Evolutionary conservation across 2,329 filamentous ascomycete genomes (phyloP).

Genomic region (Aspergillus ochraceoroseus): DNA sequence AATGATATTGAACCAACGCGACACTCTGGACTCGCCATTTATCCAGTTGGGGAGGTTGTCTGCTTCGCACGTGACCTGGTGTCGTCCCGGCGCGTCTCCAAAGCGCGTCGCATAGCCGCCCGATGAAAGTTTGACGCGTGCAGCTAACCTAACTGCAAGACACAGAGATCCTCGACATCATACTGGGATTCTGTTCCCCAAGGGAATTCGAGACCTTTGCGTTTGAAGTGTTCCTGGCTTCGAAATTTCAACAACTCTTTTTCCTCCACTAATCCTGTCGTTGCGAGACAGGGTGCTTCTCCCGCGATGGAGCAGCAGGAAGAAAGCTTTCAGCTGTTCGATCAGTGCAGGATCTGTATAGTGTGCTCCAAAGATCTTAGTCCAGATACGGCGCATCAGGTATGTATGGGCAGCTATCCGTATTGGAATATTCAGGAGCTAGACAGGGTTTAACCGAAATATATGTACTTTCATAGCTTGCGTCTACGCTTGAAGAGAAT

Average conservation of each 20-base stretch:
- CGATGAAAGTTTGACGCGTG: not conserved
- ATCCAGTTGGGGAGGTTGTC: too few species aligned
- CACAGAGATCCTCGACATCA: not conserved
- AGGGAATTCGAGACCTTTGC: too few species aligned
- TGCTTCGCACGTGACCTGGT: conserved; percentile 30
- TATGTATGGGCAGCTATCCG: conserved; percentile 22
- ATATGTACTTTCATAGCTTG: conserved; percentile 37
- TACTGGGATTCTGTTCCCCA: not conserved
- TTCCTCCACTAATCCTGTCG: not conserved
- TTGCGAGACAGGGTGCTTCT: not conserved
- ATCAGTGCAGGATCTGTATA: conserved; percentile 46
- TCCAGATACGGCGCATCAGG: conserved; percentile 40
- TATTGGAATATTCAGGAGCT: too few species aligned
- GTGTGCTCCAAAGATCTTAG: conserved; percentile 41
- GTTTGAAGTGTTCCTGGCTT: too few species aligned
- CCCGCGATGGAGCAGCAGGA: conserved; percentile 28
- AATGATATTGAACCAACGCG: too few species aligned
- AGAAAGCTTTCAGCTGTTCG: conserved; percentile 38
- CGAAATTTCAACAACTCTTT: not conserved
- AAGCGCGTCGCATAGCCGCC: conserved; percentile 21
- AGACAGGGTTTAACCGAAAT: conserved; percentile 12
- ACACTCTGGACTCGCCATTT: too few species aligned
- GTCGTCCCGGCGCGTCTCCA: conserved; percentile 20
- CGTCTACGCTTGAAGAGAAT: conserved; percentile 44
- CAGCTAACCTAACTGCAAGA: too few species aligned